Base-by-base conservation (phyloP, 2,329 filamentous ascomycete species). In the Lasiodiplodia citricola region DNA sequence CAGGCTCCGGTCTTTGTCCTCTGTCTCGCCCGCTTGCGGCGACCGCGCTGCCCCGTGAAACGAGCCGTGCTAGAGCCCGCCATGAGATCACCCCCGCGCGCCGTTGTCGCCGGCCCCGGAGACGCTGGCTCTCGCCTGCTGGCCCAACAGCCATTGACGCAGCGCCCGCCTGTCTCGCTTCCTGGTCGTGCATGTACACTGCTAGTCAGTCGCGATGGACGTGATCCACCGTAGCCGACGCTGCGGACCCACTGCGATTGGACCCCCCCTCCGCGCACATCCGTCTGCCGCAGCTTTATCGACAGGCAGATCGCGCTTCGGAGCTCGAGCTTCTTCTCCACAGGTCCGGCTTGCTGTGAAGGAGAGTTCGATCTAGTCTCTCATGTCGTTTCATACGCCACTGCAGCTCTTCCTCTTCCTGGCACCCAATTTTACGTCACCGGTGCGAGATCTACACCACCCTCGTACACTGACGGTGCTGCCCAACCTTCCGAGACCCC, bases 251-350 rank as follows among this genome's bases (percentile, higher is more conserved):
- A 64, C 60, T 28, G 47, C 38, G 60, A 50, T 64, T 64, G 60
- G 60, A 64, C n/a, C 60, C 60, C 31, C 58, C 58, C 58, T 63
- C 58, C 41, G 58, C 57, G 57, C 58, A 51, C 58, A 63, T 63
- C 58, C 58, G 58, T 64, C 60, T 47, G 31, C 60, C 31, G 31
- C 60, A 37, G 47, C 58, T 52, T 52, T 37, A 64, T 64, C 60
- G 60, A 64, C 10, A 25, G 44, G 60, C 44, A 64, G 60, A 64
- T 64, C 60, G 51, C 60, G 60, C n/a, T 64, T 52, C 31, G 25
- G 47, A 52, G 60, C 60, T 64, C 60, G 60, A 64, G 60, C 60
- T 64, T 63, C 60, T 38, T 64, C 60, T 64, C 47, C 60, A 64
- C 60, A 23, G 60, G 28, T 28, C 28, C 28, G 28, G 28, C 28